phyloP scores from a whole-genome alignment of 768 basidiomycete genomes.

The Naematelia encephala region DNA sequence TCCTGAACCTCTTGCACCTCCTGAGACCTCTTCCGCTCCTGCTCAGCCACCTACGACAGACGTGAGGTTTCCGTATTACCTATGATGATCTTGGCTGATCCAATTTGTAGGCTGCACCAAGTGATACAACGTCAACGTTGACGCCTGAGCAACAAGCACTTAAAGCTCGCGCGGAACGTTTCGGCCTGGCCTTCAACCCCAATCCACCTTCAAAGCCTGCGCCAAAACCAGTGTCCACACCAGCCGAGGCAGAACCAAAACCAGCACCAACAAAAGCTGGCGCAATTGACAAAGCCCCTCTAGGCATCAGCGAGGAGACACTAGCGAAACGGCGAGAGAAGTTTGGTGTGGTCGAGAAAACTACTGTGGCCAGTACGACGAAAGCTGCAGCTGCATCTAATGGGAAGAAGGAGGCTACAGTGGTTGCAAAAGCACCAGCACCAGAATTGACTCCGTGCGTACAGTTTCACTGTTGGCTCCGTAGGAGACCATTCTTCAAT shows the following conservation, averaged over 20 bases:
- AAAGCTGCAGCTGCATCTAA: slow-evolving; percentile 8
- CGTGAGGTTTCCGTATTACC: slow-evolving; percentile 1
- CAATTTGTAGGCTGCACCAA: background rate
- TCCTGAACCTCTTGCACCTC: slow-evolving; percentile 10
- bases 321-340: slow-evolving; percentile 41
- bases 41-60: slow-evolving; percentile 8
- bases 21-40: slow-evolving; percentile 7
- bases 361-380: slow-evolving; percentile 8
- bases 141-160: slow-evolving; percentile 44
- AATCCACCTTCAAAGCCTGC: slow-evolving; percentile 25
- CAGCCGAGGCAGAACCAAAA: slow-evolving; percentile 6
- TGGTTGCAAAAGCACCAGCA: background rate
- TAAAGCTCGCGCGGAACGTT: slow-evolving; percentile 45
- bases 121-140: slow-evolving; percentile 7
- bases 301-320: slow-evolving; percentile 38
- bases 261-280: slow-evolving; percentile 5
- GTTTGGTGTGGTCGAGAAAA: slow-evolving; percentile 42
- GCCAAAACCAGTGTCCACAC: background rate
- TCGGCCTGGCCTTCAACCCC: slow-evolving; percentile 47
- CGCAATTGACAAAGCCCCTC: slow-evolving; percentile 22
- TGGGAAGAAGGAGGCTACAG: slow-evolving; percentile 16
- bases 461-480: background rate
- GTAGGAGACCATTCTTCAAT: slow-evolving; percentile 1
- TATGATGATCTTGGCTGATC: background rate
- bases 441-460: slow-evolving; percentile 37